Evolutionary conservation across 805 yeast species (phyloP).

Genomic region (Lipomyces starkeyi): DNA sequence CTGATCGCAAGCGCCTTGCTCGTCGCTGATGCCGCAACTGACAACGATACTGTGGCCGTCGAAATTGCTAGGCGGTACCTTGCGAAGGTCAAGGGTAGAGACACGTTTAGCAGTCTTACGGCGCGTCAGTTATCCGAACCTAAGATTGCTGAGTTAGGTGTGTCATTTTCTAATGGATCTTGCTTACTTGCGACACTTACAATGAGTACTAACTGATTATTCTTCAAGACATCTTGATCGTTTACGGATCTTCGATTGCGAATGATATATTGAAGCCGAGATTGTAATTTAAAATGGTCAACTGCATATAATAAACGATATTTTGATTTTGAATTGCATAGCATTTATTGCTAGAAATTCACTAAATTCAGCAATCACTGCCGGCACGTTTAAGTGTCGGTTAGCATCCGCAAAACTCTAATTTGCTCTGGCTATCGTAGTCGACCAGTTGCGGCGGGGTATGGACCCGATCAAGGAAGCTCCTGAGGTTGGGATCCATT

Average conservation of each 20-base stretch:
- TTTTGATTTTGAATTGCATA: no score
- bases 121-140: not conserved
- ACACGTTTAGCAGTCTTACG: not conserved
- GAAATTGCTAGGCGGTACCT: conserved; percentile 29
- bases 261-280: not conserved
- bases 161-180: not conserved
- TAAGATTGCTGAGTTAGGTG: not conserved
- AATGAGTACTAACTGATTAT: not conserved
- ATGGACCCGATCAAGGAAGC: no score
- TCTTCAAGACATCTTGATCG: conserved; percentile 1
- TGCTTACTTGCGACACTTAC: not conserved
- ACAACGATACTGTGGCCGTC: conserved; percentile 23
- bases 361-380: no score
- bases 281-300: not conserved
- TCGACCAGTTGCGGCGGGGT: no score
- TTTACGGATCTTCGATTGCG: not conserved
- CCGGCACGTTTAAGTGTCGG: no score
- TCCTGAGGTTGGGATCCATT: no score
- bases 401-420: no score
- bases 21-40: conserved; percentile 29
- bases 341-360: no score
- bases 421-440: no score
- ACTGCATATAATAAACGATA: no score
- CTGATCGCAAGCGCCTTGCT: conserved; percentile 20
- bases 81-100: conserved; percentile 1